Base-by-base conservation (phyloP, 495 filamentous ascomycete genomes). In the Aspergillus nanangensis region DNA sequence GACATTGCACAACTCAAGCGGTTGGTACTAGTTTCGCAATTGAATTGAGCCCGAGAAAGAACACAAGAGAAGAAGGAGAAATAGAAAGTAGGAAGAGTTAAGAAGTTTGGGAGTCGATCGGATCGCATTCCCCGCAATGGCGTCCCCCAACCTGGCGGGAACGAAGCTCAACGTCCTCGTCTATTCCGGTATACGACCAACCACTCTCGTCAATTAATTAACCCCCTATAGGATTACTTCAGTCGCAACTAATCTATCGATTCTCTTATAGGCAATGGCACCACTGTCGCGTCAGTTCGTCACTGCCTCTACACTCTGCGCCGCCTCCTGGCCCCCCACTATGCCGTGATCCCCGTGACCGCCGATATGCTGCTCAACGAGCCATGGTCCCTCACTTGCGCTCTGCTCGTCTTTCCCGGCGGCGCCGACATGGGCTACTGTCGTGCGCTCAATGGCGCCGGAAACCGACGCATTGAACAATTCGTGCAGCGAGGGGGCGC, bases 351-450 rank as follows among this genome's bases (percentile, higher is more conserved):
- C 60, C 81, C 89, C 33, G 78, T 97, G 44, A 85, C 81, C 17
- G 82, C 87, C 15, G 75, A 86, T 2, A 82, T 81, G 53, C 75
- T 98, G 34, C 67, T 95, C 45, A 90, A 93, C 43, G 93, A 98
- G 60, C 93, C 93, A 37, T 98, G 93, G 93, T 79, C 79, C 0
- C 71, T 85, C 10, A 81, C 90, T 0, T 98, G 93, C 55, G 88
- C 90, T 2, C 75, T 96, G 11, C 77, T 98, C 10, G 90, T 98
- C 4, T 80, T 98, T 41, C 93, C 93, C 8, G 94, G 94, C 13
- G 93, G 93, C n/a, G 93, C 89, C 14, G 93, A 98, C 56, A 74
- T 95, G 33, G 88, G 84, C 23, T 98, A 96, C 66, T 95, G 90
- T 57, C 82, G 87, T 4, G 82, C 78, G 9, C 76, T 98, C 33